Base-by-base conservation (phyloP, 345 rosid genomes). In the Chamaenerion angustifolium region DNA sequence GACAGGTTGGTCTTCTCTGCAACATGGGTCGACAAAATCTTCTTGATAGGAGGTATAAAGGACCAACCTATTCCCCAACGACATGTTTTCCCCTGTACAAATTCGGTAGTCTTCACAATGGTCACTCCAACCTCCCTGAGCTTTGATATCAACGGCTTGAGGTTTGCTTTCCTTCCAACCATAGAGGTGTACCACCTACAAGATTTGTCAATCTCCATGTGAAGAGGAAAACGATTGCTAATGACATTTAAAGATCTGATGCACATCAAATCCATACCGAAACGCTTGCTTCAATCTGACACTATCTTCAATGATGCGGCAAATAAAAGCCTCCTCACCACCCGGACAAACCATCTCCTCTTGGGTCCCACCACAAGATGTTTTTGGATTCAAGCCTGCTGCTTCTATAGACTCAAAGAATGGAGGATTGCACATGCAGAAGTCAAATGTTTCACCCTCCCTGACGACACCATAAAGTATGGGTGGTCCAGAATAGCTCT, bases 61-160 rank as follows among this genome's bases (percentile, higher is more conserved):
- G 96, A 87, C 95, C 95, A 87, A 43, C 95, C 96, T 54, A 92
- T 80, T 43, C 96, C 95, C 96, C 96, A 87, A 46, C 93, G 81
- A 50, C 81, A 72, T 49, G 98, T 84, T 65, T 78, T 79, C 10
- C 98, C 98, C 65, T 92, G 89, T 43, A 80, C 78, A 68, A 87
- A 92, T 57, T 92, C 95, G 49, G 85, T 87, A 50, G 96, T 80
- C 72, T 82, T 87, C 43, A 92, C 90, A 46, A 84, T 43, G 37
- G 93, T 78, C 40, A 63, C 93, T 54, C 93, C 74, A 14, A 68
- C 83, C 46, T 74, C 76, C 46, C 90, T 65, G 51, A 92, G 96
- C 75, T 78, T 82, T 51, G 93, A 65, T 45, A 46, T 75, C 49
- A 92, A 71, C 58, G 65, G 60, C 53, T 84, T 87, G 53, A 92